Percentiles rank a stretch among this genome's conserved stretches.
phyloP scores from a whole-genome alignment of 345 rosid species.

The Dovyalis caffra region DNA sequence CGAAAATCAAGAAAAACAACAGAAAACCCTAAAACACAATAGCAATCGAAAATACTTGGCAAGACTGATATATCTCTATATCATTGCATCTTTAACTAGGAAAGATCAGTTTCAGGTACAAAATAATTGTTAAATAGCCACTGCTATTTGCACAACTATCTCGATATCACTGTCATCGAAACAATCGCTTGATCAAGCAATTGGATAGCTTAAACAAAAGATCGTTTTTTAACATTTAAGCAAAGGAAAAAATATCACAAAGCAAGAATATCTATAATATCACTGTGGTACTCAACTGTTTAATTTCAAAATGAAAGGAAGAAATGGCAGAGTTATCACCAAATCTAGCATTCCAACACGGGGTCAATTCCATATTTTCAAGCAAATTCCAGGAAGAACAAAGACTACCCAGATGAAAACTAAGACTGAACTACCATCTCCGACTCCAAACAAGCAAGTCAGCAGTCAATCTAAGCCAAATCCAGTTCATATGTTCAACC shows the following conservation, averaged over 20 bases:
- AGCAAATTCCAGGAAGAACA: neutral
- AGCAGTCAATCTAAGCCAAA: neutral
- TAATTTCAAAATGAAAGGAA: neutral
- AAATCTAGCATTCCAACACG: neutral
- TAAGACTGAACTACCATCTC: neutral
- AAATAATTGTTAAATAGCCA: neutral
- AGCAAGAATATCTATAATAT: too few relatives aligned
- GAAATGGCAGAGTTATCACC: neutral
- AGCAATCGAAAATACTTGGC: neutral
- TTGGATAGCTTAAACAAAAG: neutral
- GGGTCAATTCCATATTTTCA: neutral
- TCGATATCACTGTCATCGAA: neutral
- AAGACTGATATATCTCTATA: too few relatives aligned
- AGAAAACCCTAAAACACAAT: neutral
- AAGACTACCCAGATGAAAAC: slow-evolving; percentile 8
- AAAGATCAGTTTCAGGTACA: neutral
- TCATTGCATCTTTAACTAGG: neutral
- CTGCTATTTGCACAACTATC: neutral
- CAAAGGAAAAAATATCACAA: too few relatives aligned
- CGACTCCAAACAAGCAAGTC: neutral
- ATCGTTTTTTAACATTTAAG: too few relatives aligned
- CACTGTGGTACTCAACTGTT: neutral
- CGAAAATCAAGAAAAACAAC: neutral
- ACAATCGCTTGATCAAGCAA: neutral
- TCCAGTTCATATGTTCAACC: neutral